These are phyloP conservation scores for Cyberlindnera maritima DNA, from an alignment of 805 yeast species.

Conservation along the genomic window DNA sequence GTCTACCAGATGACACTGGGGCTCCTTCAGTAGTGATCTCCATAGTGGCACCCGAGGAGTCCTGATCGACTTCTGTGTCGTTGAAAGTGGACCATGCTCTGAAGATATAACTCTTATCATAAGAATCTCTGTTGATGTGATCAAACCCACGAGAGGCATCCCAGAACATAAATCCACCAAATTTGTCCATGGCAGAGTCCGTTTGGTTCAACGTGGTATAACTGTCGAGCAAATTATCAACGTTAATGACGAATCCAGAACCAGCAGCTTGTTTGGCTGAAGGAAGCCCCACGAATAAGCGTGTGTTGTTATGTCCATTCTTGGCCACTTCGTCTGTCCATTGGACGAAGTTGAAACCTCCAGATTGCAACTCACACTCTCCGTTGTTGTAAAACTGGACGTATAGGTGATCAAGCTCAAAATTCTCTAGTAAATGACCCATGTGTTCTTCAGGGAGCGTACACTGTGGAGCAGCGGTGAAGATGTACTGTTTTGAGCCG, in stretches of 20 bases:
- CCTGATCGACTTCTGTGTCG: slow-evolving; percentile 2
- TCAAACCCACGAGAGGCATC: slow-evolving; percentile 76
- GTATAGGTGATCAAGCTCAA: slow-evolving; percentile 63
- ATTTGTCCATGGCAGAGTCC: slow-evolving; percentile 29
- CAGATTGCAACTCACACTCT: slow-evolving; percentile 40
- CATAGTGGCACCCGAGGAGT: slow-evolving; percentile 15
- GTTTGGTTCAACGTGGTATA: slow-evolving; percentile 19
- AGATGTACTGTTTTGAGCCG: slow-evolving; percentile 49
- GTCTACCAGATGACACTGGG: background rate
- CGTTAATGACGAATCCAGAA: slow-evolving; percentile 49
- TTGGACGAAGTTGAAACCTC: slow-evolving; percentile 47
- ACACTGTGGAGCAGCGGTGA: slow-evolving; percentile 84
- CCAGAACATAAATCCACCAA: slow-evolving; percentile 92
- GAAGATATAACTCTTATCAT: slow-evolving; percentile 22
- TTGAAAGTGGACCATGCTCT: slow-evolving; percentile 22
- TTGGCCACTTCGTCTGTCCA: slow-evolving; percentile 37
- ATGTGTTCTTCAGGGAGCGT: slow-evolving; percentile 60
- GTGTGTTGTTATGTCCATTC: slow-evolving; percentile 41
- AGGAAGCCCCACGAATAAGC: slow-evolving; percentile 65
- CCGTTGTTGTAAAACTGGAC: slow-evolving; percentile 75
- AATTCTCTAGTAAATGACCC: slow-evolving; percentile 46
- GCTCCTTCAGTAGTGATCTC: background rate
- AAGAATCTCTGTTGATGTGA: slow-evolving; percentile 35
- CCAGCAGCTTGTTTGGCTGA: slow-evolving; percentile 50
- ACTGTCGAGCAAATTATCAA: slow-evolving; percentile 33